These are phyloP conservation scores for Cucurbita ficifolia DNA, from an alignment of 306 rosid species.

Conservation along the genomic window DNA sequence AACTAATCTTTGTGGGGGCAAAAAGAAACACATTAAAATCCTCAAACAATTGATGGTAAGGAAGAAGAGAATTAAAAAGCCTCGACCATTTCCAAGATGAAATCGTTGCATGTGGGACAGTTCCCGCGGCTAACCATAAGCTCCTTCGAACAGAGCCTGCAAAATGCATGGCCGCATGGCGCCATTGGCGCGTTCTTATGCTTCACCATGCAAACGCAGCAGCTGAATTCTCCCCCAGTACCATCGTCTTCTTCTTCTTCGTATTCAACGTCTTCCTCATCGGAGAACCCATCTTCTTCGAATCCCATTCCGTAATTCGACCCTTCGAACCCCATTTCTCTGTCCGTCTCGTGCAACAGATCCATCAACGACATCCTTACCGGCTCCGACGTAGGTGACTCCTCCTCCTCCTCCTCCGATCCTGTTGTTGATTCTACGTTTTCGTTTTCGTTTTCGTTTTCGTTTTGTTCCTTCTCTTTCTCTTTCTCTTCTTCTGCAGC, in stretches of 20 bases:
- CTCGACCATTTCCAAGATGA: constrained; percentile 61
- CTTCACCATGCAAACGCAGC: constrained; percentile 80
- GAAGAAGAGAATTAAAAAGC: constrained; percentile 28
- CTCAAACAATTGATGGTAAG: not conserved
- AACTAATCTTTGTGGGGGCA: not conserved
- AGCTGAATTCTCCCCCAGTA: constrained; percentile 27
- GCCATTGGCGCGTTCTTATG: constrained; percentile 47
- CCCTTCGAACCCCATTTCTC: constrained; percentile 47
- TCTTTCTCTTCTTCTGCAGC: constrained; percentile 20
- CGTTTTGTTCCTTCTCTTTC: not conserved
- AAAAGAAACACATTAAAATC: not conserved
- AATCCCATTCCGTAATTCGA: constrained; percentile 24
- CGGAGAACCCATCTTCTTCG: constrained; percentile 8
- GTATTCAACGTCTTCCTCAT: not conserved
- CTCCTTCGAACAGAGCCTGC: constrained; percentile 82
- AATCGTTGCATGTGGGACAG: constrained; percentile 72
- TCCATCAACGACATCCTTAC: constrained; percentile 78
- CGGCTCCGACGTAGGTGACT: constrained; percentile 1
- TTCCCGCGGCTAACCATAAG: constrained; percentile 51
- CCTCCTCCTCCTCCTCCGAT: not conserved
- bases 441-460: not conserved
- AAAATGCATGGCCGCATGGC: constrained; percentile 68
- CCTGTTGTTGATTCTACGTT: not conserved
- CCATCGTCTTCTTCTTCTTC: constrained; percentile 12
- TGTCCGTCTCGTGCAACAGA: constrained; percentile 52